A percentile compares a stretch with the other conserved stretches of the same genome.
These are phyloP conservation scores for Drechslerella dactyloides DNA, from an alignment of 2,329 filamentous ascomycete genomes.

Conservation along the genomic window DNA sequence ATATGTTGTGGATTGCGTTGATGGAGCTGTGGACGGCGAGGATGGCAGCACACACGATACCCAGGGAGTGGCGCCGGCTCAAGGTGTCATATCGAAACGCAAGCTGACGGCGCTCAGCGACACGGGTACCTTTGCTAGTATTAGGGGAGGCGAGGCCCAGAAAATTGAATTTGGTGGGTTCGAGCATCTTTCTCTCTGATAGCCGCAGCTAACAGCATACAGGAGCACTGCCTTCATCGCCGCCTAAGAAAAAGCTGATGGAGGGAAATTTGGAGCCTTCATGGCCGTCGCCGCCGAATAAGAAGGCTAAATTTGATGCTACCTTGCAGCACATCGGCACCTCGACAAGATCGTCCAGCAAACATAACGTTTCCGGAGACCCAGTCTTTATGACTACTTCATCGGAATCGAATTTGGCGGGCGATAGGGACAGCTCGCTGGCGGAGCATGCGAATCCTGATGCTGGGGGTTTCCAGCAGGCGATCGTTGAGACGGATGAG, in stretches of 20 bases:
- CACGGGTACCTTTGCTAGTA: background rate
- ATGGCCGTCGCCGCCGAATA: conserved; percentile 10
- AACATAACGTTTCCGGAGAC: background rate
- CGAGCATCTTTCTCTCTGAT: background rate
- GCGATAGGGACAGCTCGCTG: background rate
- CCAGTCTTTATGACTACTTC: conserved; percentile 4
- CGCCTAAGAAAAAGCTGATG: background rate
- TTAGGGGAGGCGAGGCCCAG: background rate
- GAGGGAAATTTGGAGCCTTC: background rate
- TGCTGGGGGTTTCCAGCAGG: background rate
- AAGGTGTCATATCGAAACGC: conserved; percentile 6
- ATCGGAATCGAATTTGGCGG: conserved; percentile 3
- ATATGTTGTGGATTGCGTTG: conserved; percentile 20
- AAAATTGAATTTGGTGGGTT: conserved; percentile 23
- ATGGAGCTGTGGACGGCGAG: background rate
- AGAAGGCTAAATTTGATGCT: conserved; percentile 25
- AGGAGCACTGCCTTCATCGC: conserved; percentile 25
- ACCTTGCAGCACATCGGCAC: conserved; percentile 13
- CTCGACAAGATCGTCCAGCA: conserved; percentile 3
- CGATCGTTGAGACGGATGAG: background rate
- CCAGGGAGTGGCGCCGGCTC: conserved; percentile 9
- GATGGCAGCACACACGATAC: conserved; percentile 14
- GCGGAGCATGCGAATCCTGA: background rate
- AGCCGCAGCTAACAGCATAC: background rate
- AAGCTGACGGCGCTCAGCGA: conserved; percentile 5